Conservation (phyloP, 257 asterid species). For the Penstemon barbatus region DNA sequence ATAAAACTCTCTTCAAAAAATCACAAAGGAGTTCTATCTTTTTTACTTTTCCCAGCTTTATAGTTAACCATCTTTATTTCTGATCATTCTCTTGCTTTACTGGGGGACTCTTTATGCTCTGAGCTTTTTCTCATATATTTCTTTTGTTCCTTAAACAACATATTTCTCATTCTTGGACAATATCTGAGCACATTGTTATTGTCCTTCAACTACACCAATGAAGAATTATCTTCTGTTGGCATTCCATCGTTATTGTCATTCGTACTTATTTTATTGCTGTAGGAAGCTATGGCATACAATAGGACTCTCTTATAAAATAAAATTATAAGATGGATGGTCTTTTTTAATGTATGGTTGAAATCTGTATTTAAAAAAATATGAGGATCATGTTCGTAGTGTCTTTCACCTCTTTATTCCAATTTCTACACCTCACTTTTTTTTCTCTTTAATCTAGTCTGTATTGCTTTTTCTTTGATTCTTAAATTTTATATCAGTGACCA, state of each 20-base stretch:
- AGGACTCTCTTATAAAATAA: neutral
- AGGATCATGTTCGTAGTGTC: too few species aligned
- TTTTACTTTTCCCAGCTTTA: neutral
- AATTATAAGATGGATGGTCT: too few species aligned
- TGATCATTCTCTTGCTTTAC: neutral
- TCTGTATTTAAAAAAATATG: too few species aligned
- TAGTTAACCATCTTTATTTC: neutral
- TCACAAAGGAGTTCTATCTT: neutral
- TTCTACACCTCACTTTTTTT: too few species aligned
- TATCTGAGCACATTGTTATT: neutral
- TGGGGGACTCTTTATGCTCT: neutral
- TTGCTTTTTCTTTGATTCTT: too few species aligned
- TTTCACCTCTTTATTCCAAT: too few species aligned
- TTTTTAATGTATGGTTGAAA: too few species aligned
- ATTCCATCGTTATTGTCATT: neutral
- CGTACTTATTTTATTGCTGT: neutral
- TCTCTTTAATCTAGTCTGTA: too few species aligned
- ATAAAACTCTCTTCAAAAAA: neutral
- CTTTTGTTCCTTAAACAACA: neutral
- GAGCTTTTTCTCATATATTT: slow-evolving; percentile 7
- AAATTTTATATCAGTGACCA: too few species aligned
- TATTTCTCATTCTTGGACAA: neutral
- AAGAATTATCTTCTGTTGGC: neutral
- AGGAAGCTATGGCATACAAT: neutral
- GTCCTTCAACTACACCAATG: neutral